Conservation (phyloP, 768 basidiomycete species). For the Hemileccinum impolitum region DNA sequence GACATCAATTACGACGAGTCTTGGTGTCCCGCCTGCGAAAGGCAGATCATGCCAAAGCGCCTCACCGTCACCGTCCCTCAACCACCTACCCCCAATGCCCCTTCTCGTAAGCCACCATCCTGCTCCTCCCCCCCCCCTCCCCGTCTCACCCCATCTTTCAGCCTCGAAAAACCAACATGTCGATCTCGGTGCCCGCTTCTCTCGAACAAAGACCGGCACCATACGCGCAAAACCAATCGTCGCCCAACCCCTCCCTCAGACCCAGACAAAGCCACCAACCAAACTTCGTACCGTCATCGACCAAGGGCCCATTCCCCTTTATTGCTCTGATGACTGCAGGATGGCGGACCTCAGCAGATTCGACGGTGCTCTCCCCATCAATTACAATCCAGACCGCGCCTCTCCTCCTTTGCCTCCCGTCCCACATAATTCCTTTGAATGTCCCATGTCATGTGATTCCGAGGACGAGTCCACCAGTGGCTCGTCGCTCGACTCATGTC, state of each 20-base stretch:
- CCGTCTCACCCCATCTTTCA: slow-evolving; percentile 9
- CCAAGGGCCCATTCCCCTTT: slow-evolving; percentile 75
- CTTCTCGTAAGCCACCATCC: slow-evolving; percentile 44
- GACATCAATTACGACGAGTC: slow-evolving; percentile 55
- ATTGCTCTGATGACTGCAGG: slow-evolving; percentile 79
- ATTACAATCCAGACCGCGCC: slow-evolving; percentile 46
- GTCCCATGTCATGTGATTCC: slow-evolving; percentile 26
- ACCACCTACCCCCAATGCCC: slow-evolving; percentile 13
- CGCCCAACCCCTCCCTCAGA: slow-evolving; percentile 29
- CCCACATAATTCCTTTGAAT: slow-evolving; percentile 37
- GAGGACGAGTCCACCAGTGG: slow-evolving; percentile 41
- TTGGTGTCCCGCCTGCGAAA: slow-evolving; percentile 80
- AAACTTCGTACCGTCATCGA: slow-evolving; percentile 72
- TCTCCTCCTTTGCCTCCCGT: slow-evolving; percentile 40
- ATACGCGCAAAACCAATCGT: slow-evolving; percentile 48
- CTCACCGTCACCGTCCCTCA: slow-evolving; percentile 45
- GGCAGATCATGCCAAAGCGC: slow-evolving; percentile 79
- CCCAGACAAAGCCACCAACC: slow-evolving; percentile 30
- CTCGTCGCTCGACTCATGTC: slow-evolving; percentile 37
- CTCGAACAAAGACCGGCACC: slow-evolving; percentile 35
- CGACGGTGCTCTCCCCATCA: slow-evolving; percentile 39
- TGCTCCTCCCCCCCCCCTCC: not conserved
- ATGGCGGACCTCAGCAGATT: slow-evolving; percentile 50
- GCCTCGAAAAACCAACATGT: slow-evolving; percentile 29
- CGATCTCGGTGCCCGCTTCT: slow-evolving; percentile 25